Evolutionary conservation across 202 grass and related monocot species (phyloP).

Genomic region (Setaria viridis): DNA sequence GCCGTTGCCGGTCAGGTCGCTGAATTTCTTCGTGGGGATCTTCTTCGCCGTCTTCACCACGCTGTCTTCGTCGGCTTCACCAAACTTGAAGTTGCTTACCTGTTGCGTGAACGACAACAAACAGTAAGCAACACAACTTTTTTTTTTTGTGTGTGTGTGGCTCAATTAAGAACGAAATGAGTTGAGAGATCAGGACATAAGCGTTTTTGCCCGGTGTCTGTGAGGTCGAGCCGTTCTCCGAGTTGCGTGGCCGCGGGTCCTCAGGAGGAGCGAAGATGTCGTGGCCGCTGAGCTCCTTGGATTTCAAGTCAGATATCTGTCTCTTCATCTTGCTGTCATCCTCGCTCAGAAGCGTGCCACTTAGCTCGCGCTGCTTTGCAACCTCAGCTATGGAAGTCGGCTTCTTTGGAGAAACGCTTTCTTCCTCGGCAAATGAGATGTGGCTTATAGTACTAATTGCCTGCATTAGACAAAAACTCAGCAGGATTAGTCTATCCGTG

Average conservation of each 20-base stretch:
- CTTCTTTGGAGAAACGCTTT: conserved; percentile 77
- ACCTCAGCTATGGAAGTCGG: conserved; percentile 84
- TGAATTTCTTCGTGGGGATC: conserved; percentile 79
- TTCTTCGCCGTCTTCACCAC: conserved; percentile 86
- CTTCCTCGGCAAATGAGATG: conserved; percentile 90
- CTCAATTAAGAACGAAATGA: background rate
- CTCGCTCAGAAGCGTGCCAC: conserved; percentile 71
- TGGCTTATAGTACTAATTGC: conserved; percentile 87
- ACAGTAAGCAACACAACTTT: background rate
- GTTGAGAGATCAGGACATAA: conserved; percentile 34
- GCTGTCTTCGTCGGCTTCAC: conserved; percentile 61
- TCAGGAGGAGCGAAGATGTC: conserved; percentile 85
- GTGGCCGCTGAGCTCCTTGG: conserved; percentile 84
- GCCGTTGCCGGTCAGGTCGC: conserved; percentile 80
- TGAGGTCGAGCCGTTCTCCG: conserved; percentile 53
- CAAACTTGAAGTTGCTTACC: conserved; percentile 74
- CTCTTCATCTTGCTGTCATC: conserved; percentile 71
- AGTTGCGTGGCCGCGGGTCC: conserved; percentile 58
- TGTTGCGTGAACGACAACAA: background rate
- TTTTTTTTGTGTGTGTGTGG: too few relatives aligned
- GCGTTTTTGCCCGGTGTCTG: conserved; percentile 55
- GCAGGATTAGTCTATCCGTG: background rate
- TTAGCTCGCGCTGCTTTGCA: conserved; percentile 93
- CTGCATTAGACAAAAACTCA: conserved; percentile 54
- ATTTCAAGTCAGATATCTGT: conserved; percentile 77